These are phyloP conservation scores for Letharia columbiana DNA, from an alignment of 495 filamentous ascomycete species.

Conservation along the genomic window DNA sequence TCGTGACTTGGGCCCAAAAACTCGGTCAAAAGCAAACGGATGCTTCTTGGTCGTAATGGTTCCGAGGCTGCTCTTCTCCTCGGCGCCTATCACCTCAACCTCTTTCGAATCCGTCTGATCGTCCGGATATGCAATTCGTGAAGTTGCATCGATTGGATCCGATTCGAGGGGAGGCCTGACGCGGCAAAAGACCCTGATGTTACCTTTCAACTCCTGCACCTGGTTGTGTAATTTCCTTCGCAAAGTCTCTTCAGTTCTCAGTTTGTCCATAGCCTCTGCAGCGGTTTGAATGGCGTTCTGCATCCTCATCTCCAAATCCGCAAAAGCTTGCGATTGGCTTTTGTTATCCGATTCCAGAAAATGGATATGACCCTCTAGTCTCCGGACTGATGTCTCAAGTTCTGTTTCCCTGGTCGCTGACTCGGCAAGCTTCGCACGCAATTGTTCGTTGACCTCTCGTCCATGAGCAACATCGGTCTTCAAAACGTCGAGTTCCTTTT, in stretches of 20 bases:
- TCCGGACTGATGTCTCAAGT: constrained; percentile 64
- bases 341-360: constrained; percentile 83
- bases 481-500: constrained; percentile 48
- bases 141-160: constrained; percentile 49
- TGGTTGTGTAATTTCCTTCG: constrained; percentile 92
- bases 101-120: constrained; percentile 68
- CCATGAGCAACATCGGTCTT: constrained; percentile 40
- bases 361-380: constrained; percentile 68
- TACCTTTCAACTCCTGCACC: constrained; percentile 97
- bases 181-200: constrained; percentile 96
- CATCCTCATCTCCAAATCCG: constrained; percentile 64
- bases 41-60: constrained; percentile 64
- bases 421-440: constrained; percentile 57
- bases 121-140: constrained; percentile 72
- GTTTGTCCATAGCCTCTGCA: constrained; percentile 64
- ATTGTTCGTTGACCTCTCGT: constrained; percentile 41
- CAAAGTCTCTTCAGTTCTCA: constrained; percentile 84
- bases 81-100: constrained; percentile 71
- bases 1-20: constrained; percentile 67
- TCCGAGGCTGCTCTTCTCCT: constrained; percentile 77
- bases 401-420: constrained; percentile 52
- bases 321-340: constrained; percentile 71
- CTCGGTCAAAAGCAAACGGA: constrained; percentile 86
- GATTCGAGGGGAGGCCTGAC: constrained; percentile 69
- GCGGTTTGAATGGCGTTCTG: constrained; percentile 65